A percentile compares a stretch with the other conserved stretches of the same genome.
These are phyloP conservation scores for Theobroma cacao DNA, from an alignment of 345 rosid species.

Conservation along the genomic window DNA sequence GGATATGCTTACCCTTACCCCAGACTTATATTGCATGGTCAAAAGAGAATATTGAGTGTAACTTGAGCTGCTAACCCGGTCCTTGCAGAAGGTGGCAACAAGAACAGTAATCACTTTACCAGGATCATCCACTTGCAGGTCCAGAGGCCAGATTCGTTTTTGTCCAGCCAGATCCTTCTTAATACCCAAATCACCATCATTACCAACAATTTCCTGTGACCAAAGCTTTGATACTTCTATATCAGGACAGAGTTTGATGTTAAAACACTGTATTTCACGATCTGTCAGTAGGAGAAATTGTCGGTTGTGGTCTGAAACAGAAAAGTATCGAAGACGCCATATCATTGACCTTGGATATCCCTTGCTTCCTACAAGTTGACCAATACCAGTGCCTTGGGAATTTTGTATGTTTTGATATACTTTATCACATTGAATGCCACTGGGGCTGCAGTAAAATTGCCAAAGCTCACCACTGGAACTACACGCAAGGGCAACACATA, in stretches of 20 bases:
- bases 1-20: conserved; percentile 30
- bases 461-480: conserved; percentile 73
- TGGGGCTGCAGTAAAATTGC: conserved; percentile 64
- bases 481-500: conserved; percentile 67
- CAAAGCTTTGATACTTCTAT: conserved; percentile 56
- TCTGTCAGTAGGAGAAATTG: conserved; percentile 74
- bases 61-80: conserved; percentile 83
- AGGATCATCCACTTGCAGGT: conserved; percentile 72
- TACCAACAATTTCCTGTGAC: conserved; percentile 78
- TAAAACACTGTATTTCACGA: conserved; percentile 69
- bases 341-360: conserved; percentile 80
- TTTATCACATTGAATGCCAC: conserved; percentile 38
- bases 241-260: conserved; percentile 41
- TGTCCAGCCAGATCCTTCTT: conserved; percentile 92
- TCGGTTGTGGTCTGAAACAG: conserved; percentile 37
- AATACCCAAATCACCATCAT: conserved; percentile 75
- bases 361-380: conserved; percentile 36
- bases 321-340: conserved; percentile 48
- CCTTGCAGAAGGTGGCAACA: conserved; percentile 91
- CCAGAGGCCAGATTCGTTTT: conserved; percentile 91
- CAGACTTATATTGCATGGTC: conserved; percentile 75
- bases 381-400: conserved; percentile 35
- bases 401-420: conserved; percentile 30
- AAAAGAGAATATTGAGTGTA: conserved; percentile 92
- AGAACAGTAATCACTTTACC: conserved; percentile 80